Evolutionary conservation across 192 early-diverging fungal species (phyloP).

Genomic region (Neocallimastix lanati): DNA sequence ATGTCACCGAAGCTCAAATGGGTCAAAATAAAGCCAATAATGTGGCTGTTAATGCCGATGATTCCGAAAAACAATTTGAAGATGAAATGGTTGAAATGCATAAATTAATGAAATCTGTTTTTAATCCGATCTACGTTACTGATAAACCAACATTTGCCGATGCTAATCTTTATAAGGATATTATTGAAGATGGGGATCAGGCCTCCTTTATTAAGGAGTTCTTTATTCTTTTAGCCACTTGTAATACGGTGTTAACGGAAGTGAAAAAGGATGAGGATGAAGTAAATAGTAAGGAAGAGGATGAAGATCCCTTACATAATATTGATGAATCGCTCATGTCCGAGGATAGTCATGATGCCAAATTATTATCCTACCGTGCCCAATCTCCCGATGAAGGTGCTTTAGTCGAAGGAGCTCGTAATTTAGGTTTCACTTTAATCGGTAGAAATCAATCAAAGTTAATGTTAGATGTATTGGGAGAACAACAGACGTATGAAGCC

Average conservation of each 20-base stretch:
- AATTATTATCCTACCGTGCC: conserved; percentile 33
- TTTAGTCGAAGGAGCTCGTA: conserved; percentile 56
- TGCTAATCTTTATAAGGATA: conserved; percentile 49
- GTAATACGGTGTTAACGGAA: conserved; percentile 89
- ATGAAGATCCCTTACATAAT: conserved; percentile 6
- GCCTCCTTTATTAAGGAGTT: conserved; percentile 59
- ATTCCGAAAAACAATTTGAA: conserved; percentile 32
- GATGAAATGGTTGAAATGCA: conserved; percentile 37
- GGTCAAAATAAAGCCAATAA: neutral
- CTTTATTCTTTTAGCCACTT: conserved; percentile 70
- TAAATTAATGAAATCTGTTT: conserved; percentile 12
- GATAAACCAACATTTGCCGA: conserved; percentile 61
- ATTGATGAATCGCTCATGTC: neutral
- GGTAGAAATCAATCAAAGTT: conserved; percentile 32
- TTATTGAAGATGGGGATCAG: conserved; percentile 33
- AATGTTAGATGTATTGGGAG: conserved; percentile 48
- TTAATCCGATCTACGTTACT: conserved; percentile 9
- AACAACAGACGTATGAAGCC: conserved; percentile 47
- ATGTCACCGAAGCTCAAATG: conserved; percentile 9
- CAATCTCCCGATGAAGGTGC: conserved; percentile 75
- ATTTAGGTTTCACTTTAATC: conserved; percentile 59
- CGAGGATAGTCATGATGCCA: conserved; percentile 10
- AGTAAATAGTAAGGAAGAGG: conserved; percentile 13
- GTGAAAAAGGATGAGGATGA: conserved; percentile 21
- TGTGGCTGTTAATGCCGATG: neutral